Evolutionary conservation across 208 protist species (phyloP), one percentile per base, ranked within the genome.

Genomic region (Trypanosoma cruzi): DNA sequence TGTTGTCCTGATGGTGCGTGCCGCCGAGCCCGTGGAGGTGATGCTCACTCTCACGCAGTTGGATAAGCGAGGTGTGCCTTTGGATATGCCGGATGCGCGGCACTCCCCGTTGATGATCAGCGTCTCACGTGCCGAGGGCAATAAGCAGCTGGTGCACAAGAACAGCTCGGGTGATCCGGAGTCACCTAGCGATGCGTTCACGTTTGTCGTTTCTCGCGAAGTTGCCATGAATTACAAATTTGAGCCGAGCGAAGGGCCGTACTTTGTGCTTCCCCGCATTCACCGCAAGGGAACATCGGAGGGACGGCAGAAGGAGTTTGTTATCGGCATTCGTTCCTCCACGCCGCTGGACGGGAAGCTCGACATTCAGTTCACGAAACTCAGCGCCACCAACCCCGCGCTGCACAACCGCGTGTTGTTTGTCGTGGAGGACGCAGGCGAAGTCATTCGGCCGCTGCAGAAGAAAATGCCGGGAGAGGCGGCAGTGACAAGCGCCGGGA

Each of bases 181-280:
- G 49, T 63, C 16, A 14, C 65, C 81, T 1, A 34, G 63, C n/a
- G 57, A 79, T 0, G 52, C 77, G 22, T 81, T 79, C 48, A 86
- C 50, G 34, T 91, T 81, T 59, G 68, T 88, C 29, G 14, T 84
- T 14, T 79, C 68, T 2, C 68, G 85, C 2, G 82, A 86, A 34
- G 77, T 84, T 42, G 70, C 73, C 36, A 73, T 93, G 75, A 66
- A 42, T 57, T 82, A 81, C 61, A 86, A 70, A 13, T 85, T 93
- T 73, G 53, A 78, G 68, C 79, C 87, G 11, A 73, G 71, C 16
- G 26, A 40, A 3, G 55, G 60, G 11, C 77, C 70, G 32, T 93
- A 90, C 75, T 75, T 79, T n/a, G 55, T 93, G 36, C 74, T 93
- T 55, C 87, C 87, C 4, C 84, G 82, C 71, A 64, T 68, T 29